Evolutionary conservation across 2,329 filamentous ascomycete species (phyloP).

Genomic region (Ophiostoma sp.): DNA sequence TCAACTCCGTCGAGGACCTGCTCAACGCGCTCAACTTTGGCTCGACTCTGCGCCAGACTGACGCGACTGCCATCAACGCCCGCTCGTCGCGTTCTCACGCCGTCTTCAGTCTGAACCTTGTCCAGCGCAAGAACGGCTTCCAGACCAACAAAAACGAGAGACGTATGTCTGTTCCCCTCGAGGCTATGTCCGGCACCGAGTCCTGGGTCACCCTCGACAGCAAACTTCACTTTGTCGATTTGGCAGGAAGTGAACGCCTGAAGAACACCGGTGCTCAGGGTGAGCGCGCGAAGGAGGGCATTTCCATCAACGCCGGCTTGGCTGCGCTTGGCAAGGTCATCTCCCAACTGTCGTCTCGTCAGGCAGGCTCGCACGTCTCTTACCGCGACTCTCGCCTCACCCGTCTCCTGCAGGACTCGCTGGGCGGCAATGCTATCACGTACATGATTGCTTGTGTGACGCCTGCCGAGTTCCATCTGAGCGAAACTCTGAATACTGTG

Average conservation of each 20-base stretch:
- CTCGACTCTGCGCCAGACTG: constrained; percentile 90
- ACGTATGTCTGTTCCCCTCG: constrained; percentile 78
- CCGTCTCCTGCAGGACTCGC: constrained; percentile 86
- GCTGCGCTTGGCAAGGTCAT: constrained; percentile 97
- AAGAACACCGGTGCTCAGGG: constrained; percentile 97
- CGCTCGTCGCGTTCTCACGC: constrained; percentile 97
- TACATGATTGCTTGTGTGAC: constrained; percentile 99
- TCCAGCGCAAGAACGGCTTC: constrained; percentile 69
- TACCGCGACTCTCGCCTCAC: constrained; percentile 98
- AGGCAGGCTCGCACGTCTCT: constrained; percentile 83
- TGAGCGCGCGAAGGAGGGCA: constrained; percentile 89
- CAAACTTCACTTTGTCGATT: constrained; percentile 97
- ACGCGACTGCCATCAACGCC: constrained; percentile 94
- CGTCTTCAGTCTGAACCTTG: constrained; percentile 89
- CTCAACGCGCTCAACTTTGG: constrained; percentile 86
- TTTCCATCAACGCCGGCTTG: constrained; percentile 94
- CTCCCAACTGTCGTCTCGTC: constrained; percentile 88
- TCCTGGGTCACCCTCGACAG: constrained; percentile 83
- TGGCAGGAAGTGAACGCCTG: constrained; percentile 90
- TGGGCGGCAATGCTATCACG: constrained; percentile 94
- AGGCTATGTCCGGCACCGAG: constrained; percentile 66
- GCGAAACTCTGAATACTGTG: constrained; percentile 94
- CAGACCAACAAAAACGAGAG: constrained; percentile 61
- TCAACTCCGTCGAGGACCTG: constrained; percentile 88
- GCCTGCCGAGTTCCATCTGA: constrained; percentile 92